Evolutionary conservation across 768 basidiomycete genomes (phyloP).

Genomic region (Chalciporus pseudorubinellus): DNA sequence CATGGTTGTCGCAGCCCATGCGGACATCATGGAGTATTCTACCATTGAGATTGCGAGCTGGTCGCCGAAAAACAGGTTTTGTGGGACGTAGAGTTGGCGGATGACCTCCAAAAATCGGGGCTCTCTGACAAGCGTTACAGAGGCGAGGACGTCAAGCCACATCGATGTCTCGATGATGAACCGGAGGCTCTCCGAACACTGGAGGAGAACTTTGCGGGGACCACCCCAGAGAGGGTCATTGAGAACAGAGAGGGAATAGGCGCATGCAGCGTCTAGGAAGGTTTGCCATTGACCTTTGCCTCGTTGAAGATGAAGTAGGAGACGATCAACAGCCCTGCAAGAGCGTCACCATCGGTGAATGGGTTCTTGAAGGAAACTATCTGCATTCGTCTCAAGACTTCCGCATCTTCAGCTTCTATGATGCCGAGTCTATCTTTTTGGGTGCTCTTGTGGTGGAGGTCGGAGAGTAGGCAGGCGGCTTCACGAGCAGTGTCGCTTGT

Average conservation of each 20-base stretch:
- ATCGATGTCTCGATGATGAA: slow-evolving; percentile 83
- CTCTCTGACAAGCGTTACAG: slow-evolving; percentile 58
- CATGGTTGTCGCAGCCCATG: slow-evolving; percentile 82
- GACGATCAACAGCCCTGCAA: slow-evolving; percentile 73
- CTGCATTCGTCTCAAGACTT: slow-evolving; percentile 26
- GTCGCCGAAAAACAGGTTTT: slow-evolving; percentile 19
- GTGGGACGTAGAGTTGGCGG: slow-evolving; percentile 48
- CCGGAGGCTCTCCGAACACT: slow-evolving; percentile 48
- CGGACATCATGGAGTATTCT: slow-evolving; percentile 69
- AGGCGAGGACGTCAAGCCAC: slow-evolving; percentile 85
- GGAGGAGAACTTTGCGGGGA: slow-evolving; percentile 44
- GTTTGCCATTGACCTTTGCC: slow-evolving; percentile 66
- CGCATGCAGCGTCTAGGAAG: slow-evolving; percentile 62
- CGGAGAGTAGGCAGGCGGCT: slow-evolving; percentile 61
- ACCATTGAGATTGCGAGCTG: slow-evolving; percentile 39
- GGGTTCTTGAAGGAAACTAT: slow-evolving; percentile 18
- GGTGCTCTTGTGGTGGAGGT: slow-evolving; percentile 45
- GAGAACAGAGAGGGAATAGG: slow-evolving; percentile 53
- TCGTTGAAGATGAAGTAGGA: slow-evolving; percentile 74
- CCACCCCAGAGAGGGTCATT: slow-evolving; percentile 35
- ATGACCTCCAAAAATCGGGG: slow-evolving; percentile 61
- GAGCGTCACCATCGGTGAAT: slow-evolving; percentile 63
- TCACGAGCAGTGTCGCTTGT: slow-evolving; percentile 46
- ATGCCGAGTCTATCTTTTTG: slow-evolving; percentile 23
- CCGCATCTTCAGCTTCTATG: slow-evolving; percentile 25